Evolutionary conservation across 2,329 filamentous ascomycete genomes (phyloP), one percentile per base, ranked within the genome.

Genomic region (Aulographum hederae): DNA sequence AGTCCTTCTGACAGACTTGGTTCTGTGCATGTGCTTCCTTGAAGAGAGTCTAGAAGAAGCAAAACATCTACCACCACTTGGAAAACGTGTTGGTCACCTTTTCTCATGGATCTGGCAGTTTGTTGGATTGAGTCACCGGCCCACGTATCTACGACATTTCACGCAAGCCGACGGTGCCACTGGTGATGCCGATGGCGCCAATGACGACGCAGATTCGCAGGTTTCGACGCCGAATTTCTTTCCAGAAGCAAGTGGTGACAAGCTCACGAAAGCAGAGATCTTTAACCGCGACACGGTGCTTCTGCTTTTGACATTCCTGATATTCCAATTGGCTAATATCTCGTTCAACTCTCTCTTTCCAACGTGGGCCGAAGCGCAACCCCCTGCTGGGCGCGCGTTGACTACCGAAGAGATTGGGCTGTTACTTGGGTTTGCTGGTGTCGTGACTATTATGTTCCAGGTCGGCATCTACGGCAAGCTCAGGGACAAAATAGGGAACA

Each of bases 341-440:
- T 84, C 82, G 3, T 98, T 85, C 65, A 94, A 93, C 54, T 86
- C 81, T 13, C 61, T 98, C 0, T 98, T 91, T 45, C 89, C 89
- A 1, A 86, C 95, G 33, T 98, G 95, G 44, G 80, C 77, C 1
- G 74, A 85, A 33, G 73, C 78, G 0, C 53, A 67, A 1, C 63
- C 73, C 0, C 89, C 89, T 0, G 75, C 74, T 0, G 89, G 89
- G 13, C 76, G 89, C 26, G 63, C 65, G 1, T 61, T 95, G 3
- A 67, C 67, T 0, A 81, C 86, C 0, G 67, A 72, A 34, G 81
- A 79, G 37, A 93, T 95, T 28, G 89, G 89, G 1, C 55, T 93
- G 13, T 80, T 78, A 1, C 61, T 94, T 32, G 86, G 80, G 0
- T 75, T 92, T 38, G 81, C 86, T 1, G 85, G 86, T 1, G 51